Evolutionary conservation across 2,329 filamentous ascomycete genomes (phyloP).

Genomic region (Diaporthe sp.): DNA sequence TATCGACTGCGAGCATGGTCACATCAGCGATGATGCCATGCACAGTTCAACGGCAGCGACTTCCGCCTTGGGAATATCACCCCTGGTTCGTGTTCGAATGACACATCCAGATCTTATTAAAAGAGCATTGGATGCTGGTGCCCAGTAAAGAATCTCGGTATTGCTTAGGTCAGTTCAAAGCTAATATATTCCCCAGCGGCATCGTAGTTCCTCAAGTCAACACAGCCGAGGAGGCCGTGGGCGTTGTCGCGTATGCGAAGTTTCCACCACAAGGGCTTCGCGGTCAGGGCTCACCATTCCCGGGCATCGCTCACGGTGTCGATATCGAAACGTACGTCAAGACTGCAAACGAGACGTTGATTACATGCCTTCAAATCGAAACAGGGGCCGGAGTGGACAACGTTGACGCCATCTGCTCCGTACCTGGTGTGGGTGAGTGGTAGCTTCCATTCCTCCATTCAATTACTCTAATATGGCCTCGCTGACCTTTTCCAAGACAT

Average conservation of each 20-base stretch:
- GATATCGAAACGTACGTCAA: not conserved
- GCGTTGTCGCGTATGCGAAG: not conserved
- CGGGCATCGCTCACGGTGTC: not conserved
- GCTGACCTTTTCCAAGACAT: not conserved
- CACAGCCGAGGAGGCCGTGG: not conserved
- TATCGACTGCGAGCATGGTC: not conserved
- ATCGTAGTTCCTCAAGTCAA: constrained; percentile 11
- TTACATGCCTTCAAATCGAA: constrained; percentile 4
- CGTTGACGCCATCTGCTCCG: not conserved
- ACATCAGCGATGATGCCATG: not conserved
- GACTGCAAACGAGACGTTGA: not conserved
- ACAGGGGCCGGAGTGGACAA: not conserved
- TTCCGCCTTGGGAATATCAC: not conserved
- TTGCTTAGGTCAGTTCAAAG: not conserved
- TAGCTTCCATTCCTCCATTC: not conserved
- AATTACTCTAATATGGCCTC: fast-evolving
- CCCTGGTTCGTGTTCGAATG: not conserved
- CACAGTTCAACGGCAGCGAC: not conserved
- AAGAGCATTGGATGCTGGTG: not conserved
- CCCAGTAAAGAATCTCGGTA: not conserved
- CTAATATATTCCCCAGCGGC: not conserved
- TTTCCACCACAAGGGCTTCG: not conserved
- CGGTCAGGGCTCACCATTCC: not conserved
- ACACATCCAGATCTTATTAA: constrained; percentile 5
- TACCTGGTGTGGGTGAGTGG: not conserved